A percentile compares a stretch with the other conserved stretches of the same genome.
phyloP scores from a whole-genome alignment of 192 early-diverging fungal species.

The Chytriomyces hyalinus region DNA sequence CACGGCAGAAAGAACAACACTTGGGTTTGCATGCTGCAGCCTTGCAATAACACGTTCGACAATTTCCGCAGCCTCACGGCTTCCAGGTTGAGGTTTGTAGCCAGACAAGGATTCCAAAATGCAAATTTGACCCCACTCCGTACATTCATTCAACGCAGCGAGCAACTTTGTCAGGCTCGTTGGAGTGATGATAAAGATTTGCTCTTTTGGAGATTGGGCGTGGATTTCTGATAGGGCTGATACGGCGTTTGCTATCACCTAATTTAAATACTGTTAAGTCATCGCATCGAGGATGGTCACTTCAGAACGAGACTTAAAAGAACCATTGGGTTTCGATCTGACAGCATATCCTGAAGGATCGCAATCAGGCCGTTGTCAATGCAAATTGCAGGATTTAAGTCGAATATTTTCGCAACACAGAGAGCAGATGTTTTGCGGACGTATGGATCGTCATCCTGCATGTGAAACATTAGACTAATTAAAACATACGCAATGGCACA shows the following conservation, averaged over 20 bases:
- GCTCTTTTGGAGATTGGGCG: constrained; percentile 65
- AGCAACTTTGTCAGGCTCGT: constrained; percentile 89
- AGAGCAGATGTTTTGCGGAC: constrained; percentile 96
- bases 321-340: constrained; percentile 96
- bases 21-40: constrained; percentile 95
- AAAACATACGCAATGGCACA: not conserved
- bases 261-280: constrained; percentile 7
- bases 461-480: not conserved
- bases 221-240: constrained; percentile 93
- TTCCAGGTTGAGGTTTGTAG: constrained; percentile 21
- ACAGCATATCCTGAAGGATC: constrained; percentile 83
- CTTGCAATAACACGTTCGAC: constrained; percentile 90
- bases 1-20: constrained; percentile 91
- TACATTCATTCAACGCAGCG: constrained; percentile 93
- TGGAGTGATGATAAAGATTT: constrained; percentile 80
- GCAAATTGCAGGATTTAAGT: constrained; percentile 82
- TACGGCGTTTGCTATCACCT: constrained; percentile 96
- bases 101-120: constrained; percentile 65
- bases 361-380: constrained; percentile 94
- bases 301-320: not conserved
- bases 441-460: constrained; percentile 92
- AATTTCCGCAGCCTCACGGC: constrained; percentile 62
- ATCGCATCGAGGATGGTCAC: not conserved
- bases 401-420: constrained; percentile 92
- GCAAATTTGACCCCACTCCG: constrained; percentile 98